Conservation (phyloP, 1,139 yeast species). For the Taiozyma sp. region DNA sequence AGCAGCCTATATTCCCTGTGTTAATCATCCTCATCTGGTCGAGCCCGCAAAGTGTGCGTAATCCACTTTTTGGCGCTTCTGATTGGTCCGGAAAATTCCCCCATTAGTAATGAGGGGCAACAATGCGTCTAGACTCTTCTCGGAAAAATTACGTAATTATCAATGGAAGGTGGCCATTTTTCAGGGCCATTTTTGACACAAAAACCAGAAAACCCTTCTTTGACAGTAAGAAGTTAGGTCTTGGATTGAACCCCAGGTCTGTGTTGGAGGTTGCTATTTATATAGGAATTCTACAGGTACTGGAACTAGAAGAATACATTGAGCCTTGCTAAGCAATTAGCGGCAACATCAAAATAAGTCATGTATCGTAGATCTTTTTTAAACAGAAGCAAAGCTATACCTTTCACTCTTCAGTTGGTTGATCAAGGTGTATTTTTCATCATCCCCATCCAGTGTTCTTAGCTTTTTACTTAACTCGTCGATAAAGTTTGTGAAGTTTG, state of each 20-base stretch:
- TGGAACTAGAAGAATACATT: too few relatives aligned
- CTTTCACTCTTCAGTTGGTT: background rate
- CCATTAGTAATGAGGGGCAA: background rate
- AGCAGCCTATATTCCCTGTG: background rate
- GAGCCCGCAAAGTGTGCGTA: background rate
- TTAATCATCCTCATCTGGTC: background rate
- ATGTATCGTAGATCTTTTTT: too few relatives aligned
- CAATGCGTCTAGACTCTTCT: background rate
- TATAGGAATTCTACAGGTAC: too few relatives aligned
- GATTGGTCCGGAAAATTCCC: slow-evolving; percentile 2
- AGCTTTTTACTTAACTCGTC: slow-evolving; percentile 14
- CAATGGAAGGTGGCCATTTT: too few relatives aligned
- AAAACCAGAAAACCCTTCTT: too few relatives aligned
- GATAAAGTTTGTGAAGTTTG: slow-evolving; percentile 18
- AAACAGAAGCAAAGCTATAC: background rate
- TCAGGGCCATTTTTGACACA: too few relatives aligned
- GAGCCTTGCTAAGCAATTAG: too few relatives aligned
- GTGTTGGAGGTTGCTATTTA: too few relatives aligned
- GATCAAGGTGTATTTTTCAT: background rate
- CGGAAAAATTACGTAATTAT: background rate
- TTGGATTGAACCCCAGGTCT: too few relatives aligned
- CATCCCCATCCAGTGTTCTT: background rate
- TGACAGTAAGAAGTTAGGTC: too few relatives aligned
- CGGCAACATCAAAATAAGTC: too few relatives aligned
- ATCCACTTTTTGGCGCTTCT: background rate